These are phyloP conservation scores for Conticribra guillardii DNA, from an alignment of 108 stramenopile species.

Conservation along the genomic window DNA sequence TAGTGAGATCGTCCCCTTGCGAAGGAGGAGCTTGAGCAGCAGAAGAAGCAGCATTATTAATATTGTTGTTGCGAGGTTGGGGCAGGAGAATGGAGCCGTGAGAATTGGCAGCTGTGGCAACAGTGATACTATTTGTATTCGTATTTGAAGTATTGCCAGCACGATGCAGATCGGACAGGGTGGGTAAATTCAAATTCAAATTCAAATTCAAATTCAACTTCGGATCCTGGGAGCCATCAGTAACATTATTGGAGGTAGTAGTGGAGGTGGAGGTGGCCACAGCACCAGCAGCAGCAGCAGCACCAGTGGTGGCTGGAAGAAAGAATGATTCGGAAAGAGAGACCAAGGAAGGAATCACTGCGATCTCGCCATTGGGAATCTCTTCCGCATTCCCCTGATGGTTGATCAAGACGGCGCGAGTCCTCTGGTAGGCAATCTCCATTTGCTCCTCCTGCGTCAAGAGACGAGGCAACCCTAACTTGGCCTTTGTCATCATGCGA, in stretches of 20 bases:
- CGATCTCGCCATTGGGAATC: not conserved
- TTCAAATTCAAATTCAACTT: too few species aligned
- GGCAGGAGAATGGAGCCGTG: too few species aligned
- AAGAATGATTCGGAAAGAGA: constrained; percentile 28
- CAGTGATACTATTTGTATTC: too few species aligned
- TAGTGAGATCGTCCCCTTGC: not conserved
- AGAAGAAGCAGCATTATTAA: not conserved
- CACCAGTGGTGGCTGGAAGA: not conserved
- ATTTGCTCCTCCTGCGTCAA: constrained; percentile 5
- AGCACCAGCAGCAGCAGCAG: not conserved
- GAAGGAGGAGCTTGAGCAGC: too few species aligned
- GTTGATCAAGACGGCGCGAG: not conserved
- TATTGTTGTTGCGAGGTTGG: too few species aligned
- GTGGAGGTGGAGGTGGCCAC: not conserved
- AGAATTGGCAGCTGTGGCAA: too few species aligned
- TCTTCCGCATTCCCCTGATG: not conserved
- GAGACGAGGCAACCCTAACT: too few species aligned
- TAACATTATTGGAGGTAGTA: not conserved
- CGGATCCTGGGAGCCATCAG: too few species aligned
- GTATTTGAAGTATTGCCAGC: too few species aligned
- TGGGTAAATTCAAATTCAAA: too few species aligned
- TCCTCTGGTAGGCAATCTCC: constrained; percentile 12
- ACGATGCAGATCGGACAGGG: too few species aligned
- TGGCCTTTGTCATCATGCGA: too few species aligned
- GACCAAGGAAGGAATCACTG: constrained; percentile 29